phyloP scores from a whole-genome alignment of 2,329 filamentous ascomycete genomes.

The Thielaviopsis musarum region DNA sequence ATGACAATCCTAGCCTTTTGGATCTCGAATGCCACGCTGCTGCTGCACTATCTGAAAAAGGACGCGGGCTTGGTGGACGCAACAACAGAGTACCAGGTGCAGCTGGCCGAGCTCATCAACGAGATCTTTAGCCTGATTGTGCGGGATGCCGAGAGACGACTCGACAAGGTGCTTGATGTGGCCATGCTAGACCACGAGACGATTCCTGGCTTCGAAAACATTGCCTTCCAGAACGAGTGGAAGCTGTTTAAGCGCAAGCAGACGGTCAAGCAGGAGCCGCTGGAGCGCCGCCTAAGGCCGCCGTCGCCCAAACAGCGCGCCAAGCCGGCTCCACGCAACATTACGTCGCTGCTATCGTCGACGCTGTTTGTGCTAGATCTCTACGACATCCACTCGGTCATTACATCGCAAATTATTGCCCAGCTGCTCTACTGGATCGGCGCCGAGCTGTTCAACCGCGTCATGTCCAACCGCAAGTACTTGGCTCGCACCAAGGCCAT shows the following conservation, averaged over 20 bases:
- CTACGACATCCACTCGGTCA: slow-evolving; percentile 98
- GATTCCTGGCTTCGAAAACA: slow-evolving; percentile 91
- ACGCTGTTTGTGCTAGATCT: slow-evolving; percentile 93
- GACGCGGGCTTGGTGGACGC: slow-evolving; percentile 65
- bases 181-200: slow-evolving; percentile 97
- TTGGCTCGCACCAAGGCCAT: slow-evolving; percentile 93
- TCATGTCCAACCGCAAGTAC: slow-evolving; percentile 93
- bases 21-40: slow-evolving; percentile 89
- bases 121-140: slow-evolving; percentile 98
- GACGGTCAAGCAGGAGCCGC: slow-evolving; percentile 75
- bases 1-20: slow-evolving; percentile 99
- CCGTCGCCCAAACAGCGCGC: slow-evolving; percentile 86
- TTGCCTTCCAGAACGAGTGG: slow-evolving; percentile 97
- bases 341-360: slow-evolving; percentile 86
- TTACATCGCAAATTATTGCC: slow-evolving; percentile 76
- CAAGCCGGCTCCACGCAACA: slow-evolving; percentile 83
- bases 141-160: slow-evolving; percentile 80
- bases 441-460: slow-evolving; percentile 89
- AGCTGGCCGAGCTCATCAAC: slow-evolving; percentile 86
- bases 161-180: slow-evolving; percentile 86
- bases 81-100: slow-evolving; percentile 78
- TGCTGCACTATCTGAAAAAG: slow-evolving; percentile 96
- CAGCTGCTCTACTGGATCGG: slow-evolving; percentile 94
- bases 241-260: slow-evolving; percentile 87
- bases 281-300: slow-evolving; percentile 79